Evolutionary conservation across 2,329 filamentous ascomycete species (phyloP).

Genomic region (Fusarium sororula): DNA sequence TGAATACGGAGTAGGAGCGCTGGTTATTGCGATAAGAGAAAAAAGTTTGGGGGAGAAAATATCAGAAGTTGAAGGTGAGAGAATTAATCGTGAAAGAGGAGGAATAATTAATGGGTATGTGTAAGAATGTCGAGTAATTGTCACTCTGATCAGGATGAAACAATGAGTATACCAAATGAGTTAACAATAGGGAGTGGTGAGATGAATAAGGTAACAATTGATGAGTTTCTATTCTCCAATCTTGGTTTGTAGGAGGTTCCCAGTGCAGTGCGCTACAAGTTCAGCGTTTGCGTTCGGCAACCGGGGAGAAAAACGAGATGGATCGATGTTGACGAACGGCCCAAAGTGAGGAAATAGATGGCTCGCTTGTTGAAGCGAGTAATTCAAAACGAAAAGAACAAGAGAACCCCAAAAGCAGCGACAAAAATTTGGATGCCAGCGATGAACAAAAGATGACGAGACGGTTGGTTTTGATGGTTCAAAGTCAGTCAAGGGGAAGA

Average conservation of each 20-base stretch:
- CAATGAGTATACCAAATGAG: neutral
- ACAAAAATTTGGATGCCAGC: neutral
- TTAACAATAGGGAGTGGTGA: slow-evolving; percentile 5
- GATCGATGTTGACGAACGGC: neutral
- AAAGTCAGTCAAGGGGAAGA: slow-evolving; percentile 6
- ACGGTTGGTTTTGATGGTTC: neutral
- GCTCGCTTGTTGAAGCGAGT: neutral
- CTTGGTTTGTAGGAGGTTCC: slow-evolving; percentile 1
- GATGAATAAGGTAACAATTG: slow-evolving; percentile 20
- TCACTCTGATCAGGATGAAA: slow-evolving; percentile 2
- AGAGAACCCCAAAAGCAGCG: neutral
- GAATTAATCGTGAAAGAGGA: neutral
- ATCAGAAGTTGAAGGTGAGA: neutral
- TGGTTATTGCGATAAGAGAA: slow-evolving; percentile 9
- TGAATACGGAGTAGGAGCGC: neutral
- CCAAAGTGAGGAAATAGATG: neutral
- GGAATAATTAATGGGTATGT: slow-evolving; percentile 5
- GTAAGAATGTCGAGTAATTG: neutral
- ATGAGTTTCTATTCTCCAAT: slow-evolving; percentile 16
- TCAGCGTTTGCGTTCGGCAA: neutral
- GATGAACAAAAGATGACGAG: neutral
- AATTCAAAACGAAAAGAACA: neutral
- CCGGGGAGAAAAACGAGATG: neutral
- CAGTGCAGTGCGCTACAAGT: neutral
- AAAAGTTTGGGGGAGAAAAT: neutral